A percentile compares a stretch with the other conserved stretches of the same genome.
phyloP scores from a whole-genome alignment of 1,139 yeast species.

The Starmera stellimalicola region DNA sequence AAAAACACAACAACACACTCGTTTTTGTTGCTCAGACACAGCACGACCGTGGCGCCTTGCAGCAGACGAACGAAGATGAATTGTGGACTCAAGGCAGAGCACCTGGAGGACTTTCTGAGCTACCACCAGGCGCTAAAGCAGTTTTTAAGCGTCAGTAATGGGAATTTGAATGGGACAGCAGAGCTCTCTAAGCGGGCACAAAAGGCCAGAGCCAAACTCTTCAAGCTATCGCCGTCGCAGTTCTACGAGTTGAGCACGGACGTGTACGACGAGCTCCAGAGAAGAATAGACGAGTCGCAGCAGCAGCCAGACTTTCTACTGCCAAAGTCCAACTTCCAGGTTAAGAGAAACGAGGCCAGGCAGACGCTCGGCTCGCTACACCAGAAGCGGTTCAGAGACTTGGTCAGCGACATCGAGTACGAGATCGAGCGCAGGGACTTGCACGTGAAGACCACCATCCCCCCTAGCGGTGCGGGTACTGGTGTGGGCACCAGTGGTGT shows the following conservation, averaged over 20 bases:
- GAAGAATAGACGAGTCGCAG: slow-evolving; percentile 48
- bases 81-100: slow-evolving; percentile 5
- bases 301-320: slow-evolving; percentile 55
- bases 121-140: slow-evolving; percentile 16
- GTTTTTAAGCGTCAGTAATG: slow-evolving; percentile 14
- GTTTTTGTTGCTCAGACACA: too few species aligned
- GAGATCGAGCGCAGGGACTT: slow-evolving; percentile 79
- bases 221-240: slow-evolving; percentile 75
- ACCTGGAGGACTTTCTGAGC: slow-evolving; percentile 9
- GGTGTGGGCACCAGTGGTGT: too few species aligned
- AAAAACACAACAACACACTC: too few species aligned
- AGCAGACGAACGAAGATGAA: too few species aligned
- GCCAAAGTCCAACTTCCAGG: slow-evolving; percentile 73
- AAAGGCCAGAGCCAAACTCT: slow-evolving; percentile 77
- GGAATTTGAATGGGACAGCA: slow-evolving; percentile 8
- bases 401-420: slow-evolving; percentile 79
- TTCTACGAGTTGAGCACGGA: slow-evolving; percentile 86
- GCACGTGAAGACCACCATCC: slow-evolving; percentile 18
- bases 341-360: slow-evolving; percentile 92
- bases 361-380: slow-evolving; percentile 85
- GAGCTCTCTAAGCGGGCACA: slow-evolving; percentile 47
- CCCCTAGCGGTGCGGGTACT: background rate
- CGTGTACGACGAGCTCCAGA: slow-evolving; percentile 80
- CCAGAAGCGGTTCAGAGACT: slow-evolving; percentile 72
- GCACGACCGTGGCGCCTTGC: too few species aligned